Conservation (phyloP, 805 yeast species). For the Grigorovia transvaalensis region DNA sequence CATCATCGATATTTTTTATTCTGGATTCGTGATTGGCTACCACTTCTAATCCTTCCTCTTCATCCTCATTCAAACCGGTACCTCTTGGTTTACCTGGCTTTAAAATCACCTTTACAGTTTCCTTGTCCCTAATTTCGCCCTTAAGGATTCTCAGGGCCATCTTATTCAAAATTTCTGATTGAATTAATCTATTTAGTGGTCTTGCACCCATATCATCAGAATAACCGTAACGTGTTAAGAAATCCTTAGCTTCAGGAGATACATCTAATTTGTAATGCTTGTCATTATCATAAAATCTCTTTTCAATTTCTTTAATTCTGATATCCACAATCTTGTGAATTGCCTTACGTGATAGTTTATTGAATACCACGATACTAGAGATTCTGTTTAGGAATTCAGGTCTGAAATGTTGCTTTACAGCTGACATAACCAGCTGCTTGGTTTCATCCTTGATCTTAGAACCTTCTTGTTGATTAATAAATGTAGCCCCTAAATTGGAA, state of each 20-base stretch:
- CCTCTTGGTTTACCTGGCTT: conserved; percentile 22
- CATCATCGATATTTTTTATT: conserved; percentile 50
- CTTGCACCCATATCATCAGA: conserved; percentile 93
- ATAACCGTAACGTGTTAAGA: conserved; percentile 77
- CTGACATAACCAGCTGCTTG: conserved; percentile 67
- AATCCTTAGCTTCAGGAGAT: conserved; percentile 69
- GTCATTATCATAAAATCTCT: conserved; percentile 76
- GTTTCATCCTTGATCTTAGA: conserved; percentile 59
- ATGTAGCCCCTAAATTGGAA: conserved; percentile 93
- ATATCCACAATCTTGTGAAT: conserved; percentile 85
- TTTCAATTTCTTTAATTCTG: conserved; percentile 74
- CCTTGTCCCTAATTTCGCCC: conserved; percentile 84
- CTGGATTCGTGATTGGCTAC: conserved; percentile 73
- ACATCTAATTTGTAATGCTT: conserved; percentile 64
- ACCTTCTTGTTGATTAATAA: conserved; percentile 55
- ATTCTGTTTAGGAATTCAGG: conserved; percentile 97
- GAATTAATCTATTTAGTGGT: conserved; percentile 88
- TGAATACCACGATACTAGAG: conserved; percentile 85
- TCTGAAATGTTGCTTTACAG: conserved; percentile 83
- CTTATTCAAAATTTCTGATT: conserved; percentile 74
- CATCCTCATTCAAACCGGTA: conserved; percentile 9
- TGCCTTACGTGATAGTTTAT: conserved; percentile 82
- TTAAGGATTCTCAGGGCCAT: conserved; percentile 81
- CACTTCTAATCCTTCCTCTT: conserved; percentile 63
- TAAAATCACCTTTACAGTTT: conserved; percentile 57